phyloP scores from a whole-genome alignment of 2,329 filamentous ascomycete species.

The Zymoseptoria passerinii region DNA sequence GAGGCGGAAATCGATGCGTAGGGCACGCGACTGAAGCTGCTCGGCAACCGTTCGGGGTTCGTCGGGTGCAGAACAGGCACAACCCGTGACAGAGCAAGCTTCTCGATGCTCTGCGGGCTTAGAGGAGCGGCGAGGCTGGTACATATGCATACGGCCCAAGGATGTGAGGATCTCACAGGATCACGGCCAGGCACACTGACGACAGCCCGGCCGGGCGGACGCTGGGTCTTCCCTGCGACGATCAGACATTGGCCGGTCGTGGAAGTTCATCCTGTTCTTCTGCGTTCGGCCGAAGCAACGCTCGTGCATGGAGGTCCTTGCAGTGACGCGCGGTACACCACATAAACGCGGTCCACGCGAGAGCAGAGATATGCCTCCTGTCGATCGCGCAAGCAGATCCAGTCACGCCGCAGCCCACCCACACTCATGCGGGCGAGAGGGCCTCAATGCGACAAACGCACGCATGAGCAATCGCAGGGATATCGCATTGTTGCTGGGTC shows the following conservation, averaged over 20 bases:
- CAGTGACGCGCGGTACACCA: neutral
- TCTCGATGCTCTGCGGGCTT: neutral
- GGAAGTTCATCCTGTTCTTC: neutral
- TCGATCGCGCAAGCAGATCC: neutral
- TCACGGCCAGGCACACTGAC: neutral
- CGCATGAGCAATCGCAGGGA: neutral
- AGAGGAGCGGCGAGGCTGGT: neutral
- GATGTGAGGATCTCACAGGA: neutral
- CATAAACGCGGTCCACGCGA: neutral
- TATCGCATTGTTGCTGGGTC: neutral
- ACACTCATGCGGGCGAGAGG: neutral
- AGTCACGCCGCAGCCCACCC: neutral
- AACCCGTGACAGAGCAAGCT: neutral
- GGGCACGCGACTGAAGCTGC: neutral
- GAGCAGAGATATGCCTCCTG: neutral
- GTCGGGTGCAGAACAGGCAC: neutral
- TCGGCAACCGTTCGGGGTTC: neutral
- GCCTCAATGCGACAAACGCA: neutral
- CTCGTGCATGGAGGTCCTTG: neutral
- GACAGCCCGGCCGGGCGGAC: neutral
- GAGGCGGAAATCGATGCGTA: neutral
- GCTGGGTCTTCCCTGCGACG: neutral
- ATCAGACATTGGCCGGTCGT: neutral
- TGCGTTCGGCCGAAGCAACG: neutral
- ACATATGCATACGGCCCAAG: neutral